A percentile compares a stretch with the other conserved stretches of the same genome.
These are phyloP conservation scores for Globisporangium acanthophoron DNA, from an alignment of 352 stramenopile genomes.

Conservation along the genomic window DNA sequence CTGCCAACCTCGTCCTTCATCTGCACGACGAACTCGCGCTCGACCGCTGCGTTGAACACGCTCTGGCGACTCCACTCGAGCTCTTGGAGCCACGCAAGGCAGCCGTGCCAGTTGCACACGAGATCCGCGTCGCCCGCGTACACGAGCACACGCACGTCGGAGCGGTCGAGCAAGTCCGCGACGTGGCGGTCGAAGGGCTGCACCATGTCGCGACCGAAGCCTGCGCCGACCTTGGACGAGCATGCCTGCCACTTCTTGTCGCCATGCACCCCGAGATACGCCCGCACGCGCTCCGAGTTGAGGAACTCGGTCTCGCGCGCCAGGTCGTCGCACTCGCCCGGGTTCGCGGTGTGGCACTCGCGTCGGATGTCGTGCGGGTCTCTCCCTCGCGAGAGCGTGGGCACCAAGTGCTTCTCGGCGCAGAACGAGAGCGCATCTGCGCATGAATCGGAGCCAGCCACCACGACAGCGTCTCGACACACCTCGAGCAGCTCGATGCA, in stretches of 20 bases:
- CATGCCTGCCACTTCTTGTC: conserved; percentile 81
- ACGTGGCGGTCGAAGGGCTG: conserved; percentile 42
- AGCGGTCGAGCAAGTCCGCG: conserved; percentile 77
- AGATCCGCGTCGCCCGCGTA: conserved; percentile 96
- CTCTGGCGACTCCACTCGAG: conserved; percentile 88
- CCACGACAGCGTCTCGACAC: no score
- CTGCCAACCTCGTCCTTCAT: background rate
- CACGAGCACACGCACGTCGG: conserved; percentile 79
- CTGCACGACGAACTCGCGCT: conserved; percentile 16
- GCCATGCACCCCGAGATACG: conserved; percentile 17
- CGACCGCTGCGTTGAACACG: conserved; percentile 60
- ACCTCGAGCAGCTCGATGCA: no score
- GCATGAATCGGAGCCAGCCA: background rate
- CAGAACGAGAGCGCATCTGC: background rate
- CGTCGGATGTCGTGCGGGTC: conserved; percentile 20
- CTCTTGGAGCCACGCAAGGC: conserved; percentile 87
- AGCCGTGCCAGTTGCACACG: conserved; percentile 96
- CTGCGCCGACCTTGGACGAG: conserved; percentile 88
- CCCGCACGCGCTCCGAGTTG: background rate
- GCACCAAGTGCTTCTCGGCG: background rate
- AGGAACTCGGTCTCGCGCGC: background rate
- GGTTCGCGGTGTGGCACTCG: no score
- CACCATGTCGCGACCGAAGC: conserved; percentile 36
- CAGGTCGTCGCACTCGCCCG: background rate
- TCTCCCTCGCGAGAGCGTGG: conserved; percentile 24